Conservation (phyloP, 2,329 filamentous ascomycete genomes). For the Nothopassalora personata region DNA sequence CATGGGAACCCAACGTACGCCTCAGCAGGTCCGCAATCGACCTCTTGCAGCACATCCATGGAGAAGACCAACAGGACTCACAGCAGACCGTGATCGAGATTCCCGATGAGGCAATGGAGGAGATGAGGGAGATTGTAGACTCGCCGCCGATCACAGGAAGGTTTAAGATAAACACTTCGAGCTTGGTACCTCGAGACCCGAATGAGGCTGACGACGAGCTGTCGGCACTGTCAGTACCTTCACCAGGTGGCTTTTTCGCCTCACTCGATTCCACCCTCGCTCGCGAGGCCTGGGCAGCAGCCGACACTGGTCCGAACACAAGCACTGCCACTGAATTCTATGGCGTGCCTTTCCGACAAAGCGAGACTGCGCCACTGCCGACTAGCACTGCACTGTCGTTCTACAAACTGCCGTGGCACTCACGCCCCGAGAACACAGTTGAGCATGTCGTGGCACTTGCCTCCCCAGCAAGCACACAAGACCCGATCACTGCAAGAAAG, state of each 20-base stretch:
- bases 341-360: conserved; percentile 66
- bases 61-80: conserved; percentile 36
- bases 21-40: conserved; percentile 76
- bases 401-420: conserved; percentile 72
- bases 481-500: conserved; percentile 60
- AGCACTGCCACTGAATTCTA: conserved; percentile 93
- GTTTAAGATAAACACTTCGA: conserved; percentile 28
- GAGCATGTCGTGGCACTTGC: conserved; percentile 64
- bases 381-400: conserved; percentile 88
- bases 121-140: conserved; percentile 59
- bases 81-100: conserved; percentile 38
- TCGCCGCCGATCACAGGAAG: conserved; percentile 43
- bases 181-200: conserved; percentile 20
- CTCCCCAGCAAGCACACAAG: conserved; percentile 33
- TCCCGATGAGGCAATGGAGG: conserved; percentile 43
- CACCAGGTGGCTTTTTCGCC: conserved; percentile 86
- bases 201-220: conserved; percentile 57
- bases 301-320: conserved; percentile 63
- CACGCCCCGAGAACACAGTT: conserved; percentile 40
- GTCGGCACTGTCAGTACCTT: conserved; percentile 80
- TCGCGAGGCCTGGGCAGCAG: conserved; percentile 74
- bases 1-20: conserved; percentile 56
- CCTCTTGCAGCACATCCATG: conserved; percentile 69
- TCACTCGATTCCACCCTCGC: conserved; percentile 65
- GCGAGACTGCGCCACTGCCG: conserved; percentile 50